These are phyloP conservation scores for Barnettozyma sp. DNA, from an alignment of 805 yeast species.

Conservation along the genomic window DNA sequence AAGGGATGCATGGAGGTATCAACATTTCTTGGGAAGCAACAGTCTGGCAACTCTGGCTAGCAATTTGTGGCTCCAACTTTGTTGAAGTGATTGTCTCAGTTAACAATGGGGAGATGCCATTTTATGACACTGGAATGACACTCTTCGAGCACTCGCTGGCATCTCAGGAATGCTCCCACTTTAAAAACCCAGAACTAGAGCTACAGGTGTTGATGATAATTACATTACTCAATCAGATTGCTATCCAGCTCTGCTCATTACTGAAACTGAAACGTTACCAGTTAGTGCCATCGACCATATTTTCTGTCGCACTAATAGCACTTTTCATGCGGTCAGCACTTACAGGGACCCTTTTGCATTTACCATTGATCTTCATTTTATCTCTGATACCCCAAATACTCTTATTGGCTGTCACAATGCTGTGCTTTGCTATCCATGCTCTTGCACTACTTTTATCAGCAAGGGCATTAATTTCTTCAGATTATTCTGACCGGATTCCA, in stretches of 20 bases:
- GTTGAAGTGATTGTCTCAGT: slow-evolving; percentile 60
- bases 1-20: not conserved
- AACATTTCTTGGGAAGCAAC: slow-evolving; percentile 28
- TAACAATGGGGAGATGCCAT: slow-evolving; percentile 48
- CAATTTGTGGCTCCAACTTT: slow-evolving; percentile 55
- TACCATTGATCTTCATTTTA: slow-evolving; percentile 50
- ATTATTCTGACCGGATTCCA: no score
- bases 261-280: slow-evolving; percentile 46
- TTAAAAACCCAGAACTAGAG: slow-evolving; percentile 39
- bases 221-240: slow-evolving; percentile 50
- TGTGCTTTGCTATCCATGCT: slow-evolving; percentile 48
- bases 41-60: slow-evolving; percentile 53
- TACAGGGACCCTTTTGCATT: slow-evolving; percentile 35
- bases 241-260: slow-evolving; percentile 57
- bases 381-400: slow-evolving; percentile 65
- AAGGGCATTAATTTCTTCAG: slow-evolving; percentile 28
- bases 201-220: slow-evolving; percentile 44
- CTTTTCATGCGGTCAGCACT: slow-evolving; percentile 38
- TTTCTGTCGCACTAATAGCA: slow-evolving; percentile 47
- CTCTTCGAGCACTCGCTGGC: slow-evolving; percentile 71
- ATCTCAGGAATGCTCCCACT: slow-evolving; percentile 60
- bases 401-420: slow-evolving; percentile 39
- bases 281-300: slow-evolving; percentile 53
- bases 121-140: slow-evolving; percentile 61
- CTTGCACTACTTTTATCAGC: slow-evolving; percentile 52